Conservation (phyloP, 306 rosid genomes). For the Cicer yamashitae region DNA sequence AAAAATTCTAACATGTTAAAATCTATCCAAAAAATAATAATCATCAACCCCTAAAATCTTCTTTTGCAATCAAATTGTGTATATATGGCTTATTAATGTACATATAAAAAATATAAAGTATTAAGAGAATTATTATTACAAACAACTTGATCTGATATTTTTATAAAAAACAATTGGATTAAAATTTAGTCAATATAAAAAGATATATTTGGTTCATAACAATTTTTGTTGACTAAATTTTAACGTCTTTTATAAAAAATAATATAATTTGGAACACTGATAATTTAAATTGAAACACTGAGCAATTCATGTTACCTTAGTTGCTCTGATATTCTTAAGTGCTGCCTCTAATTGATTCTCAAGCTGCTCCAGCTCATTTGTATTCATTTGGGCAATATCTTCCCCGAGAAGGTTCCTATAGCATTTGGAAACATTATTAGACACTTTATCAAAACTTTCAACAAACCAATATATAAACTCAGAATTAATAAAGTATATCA, state of each 20-base stretch:
- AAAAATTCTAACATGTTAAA: conserved; percentile 4
- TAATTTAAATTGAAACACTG: conserved; percentile 6
- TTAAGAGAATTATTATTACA: neutral
- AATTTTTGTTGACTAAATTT: too few relatives aligned
- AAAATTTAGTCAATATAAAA: too few relatives aligned
- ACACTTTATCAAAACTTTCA: neutral
- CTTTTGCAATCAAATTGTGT: neutral
- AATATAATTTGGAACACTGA: neutral
- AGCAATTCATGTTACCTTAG: conserved; percentile 56
- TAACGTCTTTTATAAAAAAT: neutral
- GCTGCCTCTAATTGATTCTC: conserved; percentile 81
- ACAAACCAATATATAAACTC: neutral
- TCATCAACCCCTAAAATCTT: neutral
- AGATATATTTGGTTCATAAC: too few relatives aligned
- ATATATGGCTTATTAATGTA: too few relatives aligned
- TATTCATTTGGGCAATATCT: conserved; percentile 69
- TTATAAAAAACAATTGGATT: too few relatives aligned
- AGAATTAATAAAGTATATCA: neutral
- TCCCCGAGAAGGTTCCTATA: conserved; percentile 85
- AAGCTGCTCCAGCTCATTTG: conserved; percentile 71
- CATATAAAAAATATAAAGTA: neutral
- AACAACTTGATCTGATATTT: too few relatives aligned
- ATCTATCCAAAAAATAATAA: neutral
- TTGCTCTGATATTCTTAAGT: conserved; percentile 73
- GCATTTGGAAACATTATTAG: conserved; percentile 15